Evolutionary conservation across 1,139 yeast genomes (phyloP).

Genomic region (Martiniozyma asiatica): DNA sequence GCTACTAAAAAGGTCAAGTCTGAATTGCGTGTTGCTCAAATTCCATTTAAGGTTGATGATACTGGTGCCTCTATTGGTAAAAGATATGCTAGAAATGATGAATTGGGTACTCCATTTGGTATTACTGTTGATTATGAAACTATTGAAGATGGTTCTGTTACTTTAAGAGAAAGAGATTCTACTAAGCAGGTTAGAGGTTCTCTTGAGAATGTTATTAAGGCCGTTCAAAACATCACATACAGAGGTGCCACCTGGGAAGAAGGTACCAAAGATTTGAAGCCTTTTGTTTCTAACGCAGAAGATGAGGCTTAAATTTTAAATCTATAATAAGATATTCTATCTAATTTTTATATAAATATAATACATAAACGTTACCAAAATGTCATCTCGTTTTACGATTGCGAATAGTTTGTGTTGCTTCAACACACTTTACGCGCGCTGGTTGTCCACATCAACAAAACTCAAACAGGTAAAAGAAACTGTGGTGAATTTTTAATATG

Average conservation of each 20-base stretch:
- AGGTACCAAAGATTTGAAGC: conserved; percentile 59
- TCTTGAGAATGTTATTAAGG: conserved; percentile 62
- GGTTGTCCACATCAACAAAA: no score
- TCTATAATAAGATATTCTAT: no score
- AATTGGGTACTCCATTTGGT: conserved; percentile 98
- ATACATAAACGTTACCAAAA: no score
- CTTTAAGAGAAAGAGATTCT: conserved; percentile 96
- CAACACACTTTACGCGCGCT: no score
- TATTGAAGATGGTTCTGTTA: conserved; percentile 76
- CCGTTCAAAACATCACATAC: conserved; percentile 68
- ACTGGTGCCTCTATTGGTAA: conserved; percentile 97
- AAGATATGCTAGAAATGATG: conserved; percentile 98
- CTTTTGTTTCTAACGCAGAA: conserved; percentile 36
- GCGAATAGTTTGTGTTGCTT: no score
- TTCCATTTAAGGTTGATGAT: conserved; percentile 94
- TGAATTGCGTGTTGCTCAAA: conserved; percentile 64
- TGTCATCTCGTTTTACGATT: no score
- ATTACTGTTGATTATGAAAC: conserved; percentile 96
- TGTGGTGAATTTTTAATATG: no score
- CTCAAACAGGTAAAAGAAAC: no score
- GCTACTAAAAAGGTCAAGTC: conserved; percentile 58
- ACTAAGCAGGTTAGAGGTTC: conserved; percentile 96
- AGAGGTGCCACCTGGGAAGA: conserved; percentile 71
- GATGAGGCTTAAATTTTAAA: no score
- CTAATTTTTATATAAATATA: no score